Percentiles rank a stretch among this genome's conserved stretches.
Evolutionary conservation across 2,329 filamentous ascomycete species (phyloP).

Genomic region (Aspergillus pseudoglaucus): DNA sequence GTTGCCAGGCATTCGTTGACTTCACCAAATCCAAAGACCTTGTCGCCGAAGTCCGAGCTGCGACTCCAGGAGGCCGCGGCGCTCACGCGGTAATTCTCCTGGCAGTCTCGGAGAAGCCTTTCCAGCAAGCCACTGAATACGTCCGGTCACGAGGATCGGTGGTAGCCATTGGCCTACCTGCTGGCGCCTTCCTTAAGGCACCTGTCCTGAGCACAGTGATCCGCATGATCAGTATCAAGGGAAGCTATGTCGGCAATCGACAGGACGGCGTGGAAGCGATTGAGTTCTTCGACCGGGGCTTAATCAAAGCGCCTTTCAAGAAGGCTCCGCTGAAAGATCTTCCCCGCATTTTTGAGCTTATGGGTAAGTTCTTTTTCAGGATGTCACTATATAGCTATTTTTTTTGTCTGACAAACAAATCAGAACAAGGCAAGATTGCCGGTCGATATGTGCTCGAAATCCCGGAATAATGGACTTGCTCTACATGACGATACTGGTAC

Average conservation of each 20-base stretch:
- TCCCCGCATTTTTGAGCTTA: conserved; percentile 66
- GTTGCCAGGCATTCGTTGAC: conserved; percentile 61
- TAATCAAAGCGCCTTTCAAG: conserved; percentile 82
- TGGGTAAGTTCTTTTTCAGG: conserved; percentile 32
- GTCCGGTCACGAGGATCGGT: conserved; percentile 71
- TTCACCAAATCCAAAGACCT: conserved; percentile 70
- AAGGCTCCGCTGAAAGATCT: conserved; percentile 71
- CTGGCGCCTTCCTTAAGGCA: conserved; percentile 69
- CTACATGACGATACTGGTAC: background rate
- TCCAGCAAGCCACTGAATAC: conserved; percentile 88
- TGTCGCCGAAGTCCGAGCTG: conserved; percentile 75
- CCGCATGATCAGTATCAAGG: conserved; percentile 86
- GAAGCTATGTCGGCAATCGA: conserved; percentile 88
- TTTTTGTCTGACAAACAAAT: background rate
- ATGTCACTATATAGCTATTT: background rate
- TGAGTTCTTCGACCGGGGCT: conserved; percentile 60
- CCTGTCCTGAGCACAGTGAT: conserved; percentile 87
- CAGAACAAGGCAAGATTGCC: conserved; percentile 6
- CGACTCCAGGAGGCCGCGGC: conserved; percentile 71
- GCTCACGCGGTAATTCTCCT: conserved; percentile 83
- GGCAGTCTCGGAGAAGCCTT: conserved; percentile 82
- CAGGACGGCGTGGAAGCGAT: conserved; percentile 82
- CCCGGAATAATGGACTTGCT: background rate
- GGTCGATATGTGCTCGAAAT: conserved; percentile 5
- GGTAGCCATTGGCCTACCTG: conserved; percentile 83